Conservation (phyloP, 192 early-diverging fungal genomes). For the Dimargaris cristalligena region DNA sequence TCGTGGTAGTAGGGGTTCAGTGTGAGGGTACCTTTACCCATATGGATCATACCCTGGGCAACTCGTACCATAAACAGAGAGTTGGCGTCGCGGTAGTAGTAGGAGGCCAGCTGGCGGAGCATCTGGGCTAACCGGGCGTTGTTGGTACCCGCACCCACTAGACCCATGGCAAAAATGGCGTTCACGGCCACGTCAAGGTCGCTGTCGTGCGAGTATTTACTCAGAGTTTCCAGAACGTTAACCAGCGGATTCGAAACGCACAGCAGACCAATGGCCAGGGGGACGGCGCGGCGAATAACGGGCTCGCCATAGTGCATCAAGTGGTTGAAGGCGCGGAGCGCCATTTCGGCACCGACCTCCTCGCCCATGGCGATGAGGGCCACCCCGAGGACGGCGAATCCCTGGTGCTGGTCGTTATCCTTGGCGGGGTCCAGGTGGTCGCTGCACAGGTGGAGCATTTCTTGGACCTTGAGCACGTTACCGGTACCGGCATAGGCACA, state of each 20-base stretch:
- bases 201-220: slow-evolving; percentile 98
- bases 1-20: slow-evolving; percentile 91
- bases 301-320: slow-evolving; percentile 99
- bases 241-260: slow-evolving; percentile 94
- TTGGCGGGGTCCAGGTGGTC: slow-evolving; percentile 82
- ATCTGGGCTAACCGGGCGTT: slow-evolving; percentile 97
- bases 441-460: slow-evolving; percentile 88
- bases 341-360: slow-evolving; percentile 91
- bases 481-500: slow-evolving; percentile 87
- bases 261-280: slow-evolving; percentile 82
- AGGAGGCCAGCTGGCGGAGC: slow-evolving; percentile 86
- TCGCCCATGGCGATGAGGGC: slow-evolving; percentile 95
- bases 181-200: slow-evolving; percentile 86
- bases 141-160: slow-evolving; percentile 97
- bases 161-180: slow-evolving; percentile 97
- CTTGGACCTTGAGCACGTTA: slow-evolving; percentile 91
- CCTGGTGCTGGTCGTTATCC: slow-evolving; percentile 64
- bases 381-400: slow-evolving; percentile 89
- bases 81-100: slow-evolving; percentile 87
- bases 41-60: slow-evolving; percentile 38
- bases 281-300: slow-evolving; percentile 83
- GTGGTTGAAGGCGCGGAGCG: slow-evolving; percentile 86
- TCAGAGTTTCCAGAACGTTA: slow-evolving; percentile 81
- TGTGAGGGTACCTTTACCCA: slow-evolving; percentile 98
- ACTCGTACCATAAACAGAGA: slow-evolving; percentile 37